phyloP scores from a whole-genome alignment of 257 asterid genomes.

The Lycium ferocissimum region DNA sequence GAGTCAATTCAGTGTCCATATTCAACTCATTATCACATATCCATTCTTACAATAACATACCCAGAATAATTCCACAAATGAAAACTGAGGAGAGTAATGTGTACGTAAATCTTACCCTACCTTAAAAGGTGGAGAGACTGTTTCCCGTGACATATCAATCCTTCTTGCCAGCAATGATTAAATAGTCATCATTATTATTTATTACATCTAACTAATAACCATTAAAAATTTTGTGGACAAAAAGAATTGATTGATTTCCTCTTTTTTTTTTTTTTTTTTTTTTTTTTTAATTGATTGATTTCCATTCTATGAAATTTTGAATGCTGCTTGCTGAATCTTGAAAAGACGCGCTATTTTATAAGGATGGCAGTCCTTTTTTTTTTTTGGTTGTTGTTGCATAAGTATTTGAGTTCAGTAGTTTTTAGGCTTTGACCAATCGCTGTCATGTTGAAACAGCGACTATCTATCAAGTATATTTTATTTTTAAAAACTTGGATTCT shows the following conservation, averaged over 20 bases:
- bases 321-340: background rate
- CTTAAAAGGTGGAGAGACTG: no score
- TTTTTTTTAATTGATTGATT: no score
- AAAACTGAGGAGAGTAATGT: no score
- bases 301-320: background rate
- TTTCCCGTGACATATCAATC: no score
- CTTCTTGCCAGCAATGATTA: background rate
- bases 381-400: background rate
- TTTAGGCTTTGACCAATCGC: background rate
- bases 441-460: background rate
- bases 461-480: background rate
- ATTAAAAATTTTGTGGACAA: background rate
- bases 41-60: no score
- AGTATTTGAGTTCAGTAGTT: background rate
- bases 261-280: no score
- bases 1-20: background rate
- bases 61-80: no score
- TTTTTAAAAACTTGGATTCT: background rate
- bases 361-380: background rate
- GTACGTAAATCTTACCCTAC: no score
- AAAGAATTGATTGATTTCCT: background rate
- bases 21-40: background rate
- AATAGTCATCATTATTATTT: background rate
- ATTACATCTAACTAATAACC: background rate
- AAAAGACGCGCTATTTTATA: background rate